Evolutionary conservation across 2,329 filamentous ascomycete species (phyloP).

Genomic region (Pseudogymnoascus pannorum): DNA sequence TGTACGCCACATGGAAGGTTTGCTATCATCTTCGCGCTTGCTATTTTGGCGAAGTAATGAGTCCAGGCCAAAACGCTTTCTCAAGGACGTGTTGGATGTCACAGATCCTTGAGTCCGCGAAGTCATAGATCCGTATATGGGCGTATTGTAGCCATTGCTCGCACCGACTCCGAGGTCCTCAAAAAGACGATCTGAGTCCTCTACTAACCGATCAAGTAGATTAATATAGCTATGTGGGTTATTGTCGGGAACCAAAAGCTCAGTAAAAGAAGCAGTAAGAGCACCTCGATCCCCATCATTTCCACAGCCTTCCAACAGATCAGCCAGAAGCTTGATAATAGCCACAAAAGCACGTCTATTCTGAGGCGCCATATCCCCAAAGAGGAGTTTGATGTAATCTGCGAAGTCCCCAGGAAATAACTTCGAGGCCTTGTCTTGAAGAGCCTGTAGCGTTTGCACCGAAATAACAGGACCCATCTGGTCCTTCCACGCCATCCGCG

Average conservation of each 20-base stretch:
- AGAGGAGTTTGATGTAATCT: slow-evolving; percentile 58
- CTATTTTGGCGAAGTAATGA: slow-evolving; percentile 70
- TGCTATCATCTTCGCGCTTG: slow-evolving; percentile 62
- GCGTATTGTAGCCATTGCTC: slow-evolving; percentile 16
- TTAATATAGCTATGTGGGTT: slow-evolving; percentile 80
- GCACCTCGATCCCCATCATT: slow-evolving; percentile 88
- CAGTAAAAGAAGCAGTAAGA: slow-evolving; percentile 80
- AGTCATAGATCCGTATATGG: slow-evolving; percentile 22
- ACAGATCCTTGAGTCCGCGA: slow-evolving; percentile 52
- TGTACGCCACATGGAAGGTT: slow-evolving; percentile 76
- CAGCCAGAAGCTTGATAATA: slow-evolving; percentile 77
- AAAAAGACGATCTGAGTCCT: slow-evolving; percentile 85
- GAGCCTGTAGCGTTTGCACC: slow-evolving; percentile 58
- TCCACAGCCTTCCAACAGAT: slow-evolving; percentile 79
- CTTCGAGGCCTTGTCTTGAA: slow-evolving; percentile 63
- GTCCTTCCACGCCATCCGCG: slow-evolving; percentile 80
- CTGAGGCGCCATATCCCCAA: slow-evolving; percentile 60
- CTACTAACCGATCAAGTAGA: slow-evolving; percentile 77
- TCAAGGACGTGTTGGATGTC: slow-evolving; percentile 75
- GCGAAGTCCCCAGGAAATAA: slow-evolving; percentile 66
- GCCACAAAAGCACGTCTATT: slow-evolving; percentile 72
- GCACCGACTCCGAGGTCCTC: slow-evolving; percentile 46
- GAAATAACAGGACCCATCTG: slow-evolving; percentile 82
- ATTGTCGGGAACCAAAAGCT: slow-evolving; percentile 72
- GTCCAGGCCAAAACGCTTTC: slow-evolving; percentile 77